A percentile compares a stretch with the other conserved stretches of the same genome.
Evolutionary conservation across 2,329 filamentous ascomycete species (phyloP).

Genomic region (Clonostachys sp.): DNA sequence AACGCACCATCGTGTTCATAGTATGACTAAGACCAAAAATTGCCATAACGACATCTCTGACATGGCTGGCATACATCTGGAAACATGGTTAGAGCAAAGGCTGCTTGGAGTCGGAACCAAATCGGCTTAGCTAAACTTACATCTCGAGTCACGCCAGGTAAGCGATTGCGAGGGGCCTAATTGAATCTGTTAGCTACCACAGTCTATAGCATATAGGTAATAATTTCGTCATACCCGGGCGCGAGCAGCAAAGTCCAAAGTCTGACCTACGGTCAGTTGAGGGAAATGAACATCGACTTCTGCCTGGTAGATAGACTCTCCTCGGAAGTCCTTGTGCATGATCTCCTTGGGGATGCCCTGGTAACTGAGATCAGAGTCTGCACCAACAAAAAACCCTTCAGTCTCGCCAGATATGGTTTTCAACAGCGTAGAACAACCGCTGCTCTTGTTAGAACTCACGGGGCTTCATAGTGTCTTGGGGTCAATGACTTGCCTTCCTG

Average conservation of each 20-base stretch:
- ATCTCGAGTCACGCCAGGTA: no score
- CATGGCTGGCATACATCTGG: constrained; percentile 32
- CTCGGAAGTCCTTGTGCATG: constrained; percentile 49
- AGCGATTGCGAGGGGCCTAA: no score
- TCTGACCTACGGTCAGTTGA: constrained; percentile 54
- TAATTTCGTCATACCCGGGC: constrained; percentile 42
- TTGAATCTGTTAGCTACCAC: constrained; percentile 12
- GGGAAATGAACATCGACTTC: constrained; percentile 62
- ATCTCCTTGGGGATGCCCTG: constrained; percentile 51
- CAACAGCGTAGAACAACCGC: constrained; percentile 63
- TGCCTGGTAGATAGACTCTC: constrained; percentile 62
- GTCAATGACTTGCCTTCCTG: constrained; percentile 18
- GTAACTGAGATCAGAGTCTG: constrained; percentile 59
- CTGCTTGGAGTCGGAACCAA: no score
- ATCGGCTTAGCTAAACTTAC: no score
- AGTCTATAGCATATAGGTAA: constrained; percentile 35
- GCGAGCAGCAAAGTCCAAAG: constrained; percentile 55
- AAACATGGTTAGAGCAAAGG: no score
- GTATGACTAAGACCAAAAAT: constrained; percentile 51
- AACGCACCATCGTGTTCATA: constrained; percentile 29
- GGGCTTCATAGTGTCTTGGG: no score
- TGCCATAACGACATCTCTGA: constrained; percentile 50
- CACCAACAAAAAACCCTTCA: constrained; percentile 57
- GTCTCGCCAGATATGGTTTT: constrained; percentile 55
- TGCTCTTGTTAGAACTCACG: no score